phyloP scores from a whole-genome alignment of 345 rosid genomes.

The Gynandropsis gynandra region DNA sequence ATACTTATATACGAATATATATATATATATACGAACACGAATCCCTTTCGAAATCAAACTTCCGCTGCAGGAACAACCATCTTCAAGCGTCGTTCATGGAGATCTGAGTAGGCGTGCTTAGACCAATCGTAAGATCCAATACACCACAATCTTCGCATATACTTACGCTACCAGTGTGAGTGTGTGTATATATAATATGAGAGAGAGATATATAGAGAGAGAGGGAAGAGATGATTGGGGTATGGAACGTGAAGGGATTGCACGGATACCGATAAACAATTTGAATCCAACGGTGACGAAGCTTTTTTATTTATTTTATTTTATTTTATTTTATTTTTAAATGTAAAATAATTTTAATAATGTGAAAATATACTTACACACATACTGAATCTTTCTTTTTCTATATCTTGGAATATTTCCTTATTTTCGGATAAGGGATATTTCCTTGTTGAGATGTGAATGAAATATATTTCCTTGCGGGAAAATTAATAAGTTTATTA shows the following conservation, averaged over 20 bases:
- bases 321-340: no score
- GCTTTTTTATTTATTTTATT: conserved; percentile 3
- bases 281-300: conserved; percentile 21
- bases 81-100: background rate
- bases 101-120: conserved; percentile 2
- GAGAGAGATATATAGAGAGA: conserved; percentile 20
- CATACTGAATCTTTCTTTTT: no score
- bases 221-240: conserved; percentile 27
- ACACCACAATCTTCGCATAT: background rate
- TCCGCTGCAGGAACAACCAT: no score
- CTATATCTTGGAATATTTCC: no score
- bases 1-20: background rate
- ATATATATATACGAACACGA: conserved; percentile 16
- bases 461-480: no score
- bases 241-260: conserved; percentile 28
- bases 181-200: conserved; percentile 17
- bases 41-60: background rate
- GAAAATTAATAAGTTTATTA: no score
- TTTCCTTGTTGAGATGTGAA: no score
- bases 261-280: conserved; percentile 19
- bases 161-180: conserved; percentile 10
- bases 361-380: no score
- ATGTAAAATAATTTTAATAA: no score
- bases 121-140: conserved; percentile 18
- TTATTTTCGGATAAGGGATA: no score